Evolutionary conservation across 805 yeast genomes (phyloP).

Genomic region (Candida chilensis): DNA sequence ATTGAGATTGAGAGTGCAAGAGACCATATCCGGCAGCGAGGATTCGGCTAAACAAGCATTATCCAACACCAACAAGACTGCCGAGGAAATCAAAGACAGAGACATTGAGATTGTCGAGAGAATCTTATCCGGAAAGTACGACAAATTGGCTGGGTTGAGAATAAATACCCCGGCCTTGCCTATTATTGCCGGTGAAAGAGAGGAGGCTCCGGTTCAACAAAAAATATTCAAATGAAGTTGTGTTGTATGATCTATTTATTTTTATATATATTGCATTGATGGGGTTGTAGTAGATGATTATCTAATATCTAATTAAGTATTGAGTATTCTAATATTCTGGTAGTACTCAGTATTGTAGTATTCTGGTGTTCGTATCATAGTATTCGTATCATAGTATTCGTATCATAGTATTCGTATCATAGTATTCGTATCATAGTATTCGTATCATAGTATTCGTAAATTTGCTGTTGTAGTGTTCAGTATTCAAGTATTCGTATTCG

Average conservation of each 20-base stretch:
- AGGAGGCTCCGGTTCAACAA: no score
- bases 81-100: conserved; percentile 51
- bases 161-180: conserved; percentile 25
- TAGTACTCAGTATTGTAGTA: neutral
- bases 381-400: no score
- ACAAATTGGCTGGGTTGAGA: conserved; percentile 52
- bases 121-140: conserved; percentile 79
- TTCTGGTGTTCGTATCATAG: no score
- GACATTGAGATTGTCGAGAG: conserved; percentile 77
- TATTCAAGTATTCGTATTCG: no score
- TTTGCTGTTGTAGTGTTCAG: no score
- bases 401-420: no score
- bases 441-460: no score
- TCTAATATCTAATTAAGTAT: neutral
- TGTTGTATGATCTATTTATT: neutral
- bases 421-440: no score
- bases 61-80: conserved; percentile 40
- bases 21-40: conserved; percentile 48
- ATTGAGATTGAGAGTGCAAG: conserved; percentile 66
- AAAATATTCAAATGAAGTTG: no score
- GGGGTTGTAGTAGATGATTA: no score
- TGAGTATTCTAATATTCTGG: neutral
- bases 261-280: neutral
- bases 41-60: conserved; percentile 49
- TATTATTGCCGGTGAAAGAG: neutral